Evolutionary conservation across 2,329 filamentous ascomycete genomes (phyloP).

Genomic region (Xylariaceae sp.): DNA sequence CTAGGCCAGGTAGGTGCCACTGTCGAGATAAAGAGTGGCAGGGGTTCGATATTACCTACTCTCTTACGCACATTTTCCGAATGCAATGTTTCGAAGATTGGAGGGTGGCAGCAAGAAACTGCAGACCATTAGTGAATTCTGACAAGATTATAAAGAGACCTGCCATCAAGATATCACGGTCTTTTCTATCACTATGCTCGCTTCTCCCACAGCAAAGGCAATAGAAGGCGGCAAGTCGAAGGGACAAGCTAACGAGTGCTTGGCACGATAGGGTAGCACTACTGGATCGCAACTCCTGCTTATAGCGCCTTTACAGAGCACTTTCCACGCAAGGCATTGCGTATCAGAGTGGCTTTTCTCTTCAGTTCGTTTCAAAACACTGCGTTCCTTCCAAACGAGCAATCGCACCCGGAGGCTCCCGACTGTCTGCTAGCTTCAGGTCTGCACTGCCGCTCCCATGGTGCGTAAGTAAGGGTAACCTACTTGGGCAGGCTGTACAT

Average conservation of each 20-base stretch:
- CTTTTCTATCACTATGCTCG: no score
- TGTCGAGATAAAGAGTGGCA: conserved; percentile 9
- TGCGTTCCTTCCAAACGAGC: no score
- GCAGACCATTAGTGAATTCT: neutral
- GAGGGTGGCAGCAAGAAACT: neutral
- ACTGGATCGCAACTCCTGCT: neutral
- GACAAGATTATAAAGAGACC: neutral
- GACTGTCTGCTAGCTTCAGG: no score
- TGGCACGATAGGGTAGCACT: neutral
- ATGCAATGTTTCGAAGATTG: neutral
- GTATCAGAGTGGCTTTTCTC: neutral
- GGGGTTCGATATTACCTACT: conserved; percentile 10
- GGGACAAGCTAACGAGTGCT: no score
- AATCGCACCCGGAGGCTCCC: no score
- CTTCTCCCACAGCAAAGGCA: no score
- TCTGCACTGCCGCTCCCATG: no score
- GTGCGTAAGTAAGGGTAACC: no score
- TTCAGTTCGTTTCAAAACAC: no score
- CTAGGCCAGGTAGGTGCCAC: neutral
- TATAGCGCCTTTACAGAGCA: neutral
- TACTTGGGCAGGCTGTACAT: no score
- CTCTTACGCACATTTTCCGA: conserved; percentile 3
- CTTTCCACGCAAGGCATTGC: neutral
- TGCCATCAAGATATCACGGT: no score
- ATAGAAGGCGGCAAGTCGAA: neutral